Base-by-base conservation (phyloP, 2,329 filamentous ascomycete species). In the Phyllosticta citrichinensis region DNA sequence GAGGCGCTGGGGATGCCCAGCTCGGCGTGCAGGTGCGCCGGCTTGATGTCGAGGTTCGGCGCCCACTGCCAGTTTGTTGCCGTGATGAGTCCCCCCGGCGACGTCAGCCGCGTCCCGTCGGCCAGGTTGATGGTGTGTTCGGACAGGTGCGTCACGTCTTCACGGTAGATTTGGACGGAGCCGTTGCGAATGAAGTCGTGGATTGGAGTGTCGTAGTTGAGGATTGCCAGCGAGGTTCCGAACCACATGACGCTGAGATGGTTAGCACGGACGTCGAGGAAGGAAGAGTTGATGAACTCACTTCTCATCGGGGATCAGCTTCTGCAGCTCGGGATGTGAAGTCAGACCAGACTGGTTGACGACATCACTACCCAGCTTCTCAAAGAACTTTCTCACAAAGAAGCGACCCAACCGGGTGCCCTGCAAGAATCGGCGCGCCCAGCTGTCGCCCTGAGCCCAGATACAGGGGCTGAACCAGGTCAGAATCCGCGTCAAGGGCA, bases 381-480 rank as follows among this genome's bases (percentile, higher is more conserved):
- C 66, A 83, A 83, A 86, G 68, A 86, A 86, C 0, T 70, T 69
- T 47, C 80, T 75, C 3, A 83, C 79, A 24, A 87, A 69, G 55
- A 73, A 75, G 0, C 83, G 78, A 1, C 85, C 85, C 2, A 86
- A 59, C 27, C 74, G 71, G 0, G 82, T 86, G 24, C 77, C 75
- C 64, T 88, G 84, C 54, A 85, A 74, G 63, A 87, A 82, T 12
- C 71, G 68, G 2, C 83, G 78, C 2, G 82, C 75, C 12, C 78
- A 87, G 1, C 85, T 86, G 67, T 85, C 85, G 2, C 79, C 81
- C 1, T 79, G 76, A 3, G 85, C 86, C 85, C 87, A 92, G 12
- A 87, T 80, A 68, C 87, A 91, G 0, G 89, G 88, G 58, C 82
- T 86, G 71, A 92, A 84, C 84, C 86, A 91, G 2, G 84, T 87